Conservation (phyloP, 306 rosid species). For the Elaeagnus macrophylla region DNA sequence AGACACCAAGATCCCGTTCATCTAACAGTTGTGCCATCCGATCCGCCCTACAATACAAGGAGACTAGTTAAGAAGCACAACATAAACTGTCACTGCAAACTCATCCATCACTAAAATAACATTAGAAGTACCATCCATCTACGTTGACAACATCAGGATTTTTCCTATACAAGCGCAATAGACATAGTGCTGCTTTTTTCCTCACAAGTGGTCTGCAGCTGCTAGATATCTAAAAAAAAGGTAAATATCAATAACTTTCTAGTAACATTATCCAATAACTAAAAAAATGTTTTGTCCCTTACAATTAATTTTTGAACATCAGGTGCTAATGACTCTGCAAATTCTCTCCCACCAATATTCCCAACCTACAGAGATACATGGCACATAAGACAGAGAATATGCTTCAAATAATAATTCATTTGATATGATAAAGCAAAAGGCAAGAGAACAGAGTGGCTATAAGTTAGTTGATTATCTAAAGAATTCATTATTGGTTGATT, state of each 20-base stretch:
- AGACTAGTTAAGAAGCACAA: neutral
- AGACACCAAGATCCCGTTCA: constrained; percentile 96
- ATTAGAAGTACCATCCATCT: constrained; percentile 80
- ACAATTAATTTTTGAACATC: constrained; percentile 95
- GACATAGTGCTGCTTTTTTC: constrained; percentile 92
- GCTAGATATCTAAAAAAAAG: constrained; percentile 71
- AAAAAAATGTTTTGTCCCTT: constrained; percentile 27
- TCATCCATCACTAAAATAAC: constrained; percentile 17
- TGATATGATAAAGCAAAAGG: too few species aligned
- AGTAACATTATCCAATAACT: constrained; percentile 5
- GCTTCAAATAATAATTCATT: too few species aligned
- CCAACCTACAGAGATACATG: constrained; percentile 66
- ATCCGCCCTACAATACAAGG: constrained; percentile 65
- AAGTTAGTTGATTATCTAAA: too few species aligned
- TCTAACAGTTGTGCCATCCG: constrained; percentile 99
- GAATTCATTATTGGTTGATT: too few species aligned
- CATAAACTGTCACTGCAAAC: neutral
- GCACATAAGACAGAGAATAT: constrained; percentile 11
- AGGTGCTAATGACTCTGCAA: constrained; percentile 96
- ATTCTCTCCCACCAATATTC: constrained; percentile 99
- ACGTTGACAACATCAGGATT: constrained; percentile 98
- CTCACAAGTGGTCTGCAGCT: constrained; percentile 99
- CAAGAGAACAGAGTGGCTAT: too few species aligned
- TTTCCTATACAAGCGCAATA: constrained; percentile 90
- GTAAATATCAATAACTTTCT: constrained; percentile 25